phyloP scores from a whole-genome alignment of 345 rosid genomes.

The Heritiera littoralis region DNA sequence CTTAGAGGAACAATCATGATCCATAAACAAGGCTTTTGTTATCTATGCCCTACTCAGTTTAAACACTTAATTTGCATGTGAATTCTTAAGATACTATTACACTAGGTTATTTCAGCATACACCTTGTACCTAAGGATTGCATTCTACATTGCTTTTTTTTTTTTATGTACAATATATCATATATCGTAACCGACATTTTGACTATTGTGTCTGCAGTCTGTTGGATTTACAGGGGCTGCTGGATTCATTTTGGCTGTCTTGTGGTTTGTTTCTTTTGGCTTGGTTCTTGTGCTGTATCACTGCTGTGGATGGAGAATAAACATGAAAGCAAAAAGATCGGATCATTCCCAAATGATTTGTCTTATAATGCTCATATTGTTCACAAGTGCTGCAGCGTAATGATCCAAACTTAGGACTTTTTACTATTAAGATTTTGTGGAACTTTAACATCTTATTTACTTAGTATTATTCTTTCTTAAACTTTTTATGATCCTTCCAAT shows the following conservation, averaged over 20 bases:
- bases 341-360: conserved; percentile 50
- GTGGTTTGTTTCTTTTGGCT: conserved; percentile 85
- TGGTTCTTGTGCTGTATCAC: conserved; percentile 64
- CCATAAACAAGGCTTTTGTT: not conserved
- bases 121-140: not conserved
- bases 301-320: conserved; percentile 70
- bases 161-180: not conserved
- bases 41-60: not conserved
- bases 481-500: not conserved
- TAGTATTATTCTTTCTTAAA: not conserved
- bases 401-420: conserved; percentile 26
- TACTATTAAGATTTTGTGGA: not conserved
- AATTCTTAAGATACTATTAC: not conserved
- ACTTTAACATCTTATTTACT: not conserved
- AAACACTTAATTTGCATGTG: conserved; percentile 6
- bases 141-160: not conserved
- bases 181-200: conserved; percentile 15
- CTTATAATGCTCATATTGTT: conserved; percentile 73
- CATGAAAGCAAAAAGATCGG: conserved; percentile 50
- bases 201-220: conserved; percentile 62
- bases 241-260: conserved; percentile 70
- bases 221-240: conserved; percentile 89
- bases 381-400: conserved; percentile 89
- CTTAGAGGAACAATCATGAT: not conserved
- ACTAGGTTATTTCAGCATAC: not conserved